Evolutionary conservation across 2,329 filamentous ascomycete species (phyloP).

Genomic region (Diaporthe ampelina): DNA sequence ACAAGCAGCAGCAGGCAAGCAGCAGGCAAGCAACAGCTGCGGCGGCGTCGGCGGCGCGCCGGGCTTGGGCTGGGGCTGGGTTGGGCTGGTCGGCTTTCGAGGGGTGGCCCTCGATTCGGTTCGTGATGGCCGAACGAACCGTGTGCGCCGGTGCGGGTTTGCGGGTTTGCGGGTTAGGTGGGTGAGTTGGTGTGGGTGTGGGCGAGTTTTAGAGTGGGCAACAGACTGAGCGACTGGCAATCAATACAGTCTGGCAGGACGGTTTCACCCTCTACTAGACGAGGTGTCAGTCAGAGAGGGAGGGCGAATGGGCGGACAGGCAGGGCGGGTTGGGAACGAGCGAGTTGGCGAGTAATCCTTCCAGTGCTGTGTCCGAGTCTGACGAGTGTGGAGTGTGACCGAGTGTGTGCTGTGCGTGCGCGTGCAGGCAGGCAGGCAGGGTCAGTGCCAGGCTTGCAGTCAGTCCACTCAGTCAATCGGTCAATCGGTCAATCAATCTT

Average conservation of each 20-base stretch:
- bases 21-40: not conserved
- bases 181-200: not conserved
- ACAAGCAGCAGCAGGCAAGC: not conserved
- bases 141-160: not conserved
- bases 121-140: conserved; percentile 32
- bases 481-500: not conserved
- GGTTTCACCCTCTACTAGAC: conserved; percentile 6
- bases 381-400: not conserved
- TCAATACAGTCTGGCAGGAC: not conserved
- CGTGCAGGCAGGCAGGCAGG: not conserved
- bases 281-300: not conserved
- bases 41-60: not conserved
- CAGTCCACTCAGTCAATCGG: not conserved
- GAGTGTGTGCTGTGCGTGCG: not conserved
- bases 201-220: not conserved
- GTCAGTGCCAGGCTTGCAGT: conserved; percentile 14
- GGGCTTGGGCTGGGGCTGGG: conserved; percentile 2
- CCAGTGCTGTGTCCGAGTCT: conserved; percentile 1
- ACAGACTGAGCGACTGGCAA: not conserved
- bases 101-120: conserved; percentile 21
- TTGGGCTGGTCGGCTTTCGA: not conserved
- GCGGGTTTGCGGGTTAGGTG: conserved; percentile 4
- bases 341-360: conserved; percentile 11
- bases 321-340: not conserved
- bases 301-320: not conserved